phyloP scores from a whole-genome alignment of 129 eudicot genomes.

The Ambrosia artemisiifolia region DNA sequence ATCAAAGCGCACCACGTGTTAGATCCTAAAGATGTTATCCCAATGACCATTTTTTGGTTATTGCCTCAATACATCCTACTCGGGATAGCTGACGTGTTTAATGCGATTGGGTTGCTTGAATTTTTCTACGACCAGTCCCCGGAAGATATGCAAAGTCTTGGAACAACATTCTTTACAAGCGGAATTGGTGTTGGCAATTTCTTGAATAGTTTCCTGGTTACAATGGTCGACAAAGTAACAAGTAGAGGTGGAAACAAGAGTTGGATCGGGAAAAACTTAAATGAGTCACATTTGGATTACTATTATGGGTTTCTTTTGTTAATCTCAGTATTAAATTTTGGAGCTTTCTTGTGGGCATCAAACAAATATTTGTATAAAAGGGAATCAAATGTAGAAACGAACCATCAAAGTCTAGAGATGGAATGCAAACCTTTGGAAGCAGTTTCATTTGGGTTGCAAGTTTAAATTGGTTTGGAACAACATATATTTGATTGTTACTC shows the following conservation, averaged over 20 bases:
- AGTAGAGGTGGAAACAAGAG: conserved; percentile 54
- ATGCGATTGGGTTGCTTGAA: conserved; percentile 74
- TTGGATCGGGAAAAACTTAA: conserved; percentile 84
- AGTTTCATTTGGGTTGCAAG: conserved; percentile 41
- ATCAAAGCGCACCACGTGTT: conserved; percentile 32
- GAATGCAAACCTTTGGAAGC: conserved; percentile 44
- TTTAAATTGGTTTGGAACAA: conserved; percentile 17
- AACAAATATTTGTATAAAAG: conserved; percentile 62
- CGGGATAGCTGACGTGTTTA: conserved; percentile 82
- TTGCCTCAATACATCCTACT: conserved; percentile 73
- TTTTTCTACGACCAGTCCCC: conserved; percentile 96
- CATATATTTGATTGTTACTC: conserved; percentile 14
- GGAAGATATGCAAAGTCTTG: conserved; percentile 86
- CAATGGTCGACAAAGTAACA: conserved; percentile 65
- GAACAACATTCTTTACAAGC: conserved; percentile 81
- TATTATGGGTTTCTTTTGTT: conserved; percentile 67
- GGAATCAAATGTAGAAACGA: conserved; percentile 37
- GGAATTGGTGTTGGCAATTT: conserved; percentile 87
- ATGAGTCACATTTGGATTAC: conserved; percentile 73
- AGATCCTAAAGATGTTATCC: conserved; percentile 43
- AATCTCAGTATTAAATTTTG: conserved; percentile 54
- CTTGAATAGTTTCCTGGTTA: conserved; percentile 70
- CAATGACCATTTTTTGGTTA: conserved; percentile 67
- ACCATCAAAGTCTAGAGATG: conserved; percentile 40
- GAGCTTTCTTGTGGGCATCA: conserved; percentile 55